phyloP scores from a whole-genome alignment of 169 alveolate species.

The Plasmodium yoelii region DNA sequence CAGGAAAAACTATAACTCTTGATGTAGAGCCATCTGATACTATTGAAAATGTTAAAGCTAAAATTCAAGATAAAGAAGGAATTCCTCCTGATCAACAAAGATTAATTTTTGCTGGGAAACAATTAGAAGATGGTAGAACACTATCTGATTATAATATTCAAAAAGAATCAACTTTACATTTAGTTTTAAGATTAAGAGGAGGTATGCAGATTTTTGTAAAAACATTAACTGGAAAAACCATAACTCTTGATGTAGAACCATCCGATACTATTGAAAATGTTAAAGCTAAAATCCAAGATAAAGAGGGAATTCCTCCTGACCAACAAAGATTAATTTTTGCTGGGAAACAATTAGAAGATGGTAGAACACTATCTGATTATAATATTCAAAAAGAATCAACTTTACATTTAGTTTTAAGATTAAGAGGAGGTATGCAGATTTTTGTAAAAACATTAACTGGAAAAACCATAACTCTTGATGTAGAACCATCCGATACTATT shows the following conservation, averaged over 20 bases:
- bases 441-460: constrained; percentile 85
- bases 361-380: constrained; percentile 98
- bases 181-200: constrained; percentile 88
- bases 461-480: constrained; percentile 82
- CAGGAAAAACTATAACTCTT: constrained; percentile 94
- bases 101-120: constrained; percentile 99
- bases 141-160: constrained; percentile 98
- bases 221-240: constrained; percentile 90
- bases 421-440: constrained; percentile 87
- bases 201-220: constrained; percentile 87
- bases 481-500: constrained; percentile 91
- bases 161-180: constrained; percentile 97
- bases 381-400: constrained; percentile 98
- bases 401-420: constrained; percentile 93
- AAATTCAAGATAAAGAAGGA: constrained; percentile 98
- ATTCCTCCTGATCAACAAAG: constrained; percentile 99
- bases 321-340: constrained; percentile 99
- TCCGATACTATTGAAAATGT: constrained; percentile 98
- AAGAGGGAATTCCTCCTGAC: constrained; percentile 99
- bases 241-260: constrained; percentile 97
- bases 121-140: constrained; percentile 99
- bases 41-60: constrained; percentile 97
- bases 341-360: constrained; percentile 99
- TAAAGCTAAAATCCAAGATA: constrained; percentile 97
- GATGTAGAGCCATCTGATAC: constrained; percentile 98